Evolutionary conservation across 2,329 filamentous ascomycete species (phyloP).

Genomic region (Epichloe amarillans): DNA sequence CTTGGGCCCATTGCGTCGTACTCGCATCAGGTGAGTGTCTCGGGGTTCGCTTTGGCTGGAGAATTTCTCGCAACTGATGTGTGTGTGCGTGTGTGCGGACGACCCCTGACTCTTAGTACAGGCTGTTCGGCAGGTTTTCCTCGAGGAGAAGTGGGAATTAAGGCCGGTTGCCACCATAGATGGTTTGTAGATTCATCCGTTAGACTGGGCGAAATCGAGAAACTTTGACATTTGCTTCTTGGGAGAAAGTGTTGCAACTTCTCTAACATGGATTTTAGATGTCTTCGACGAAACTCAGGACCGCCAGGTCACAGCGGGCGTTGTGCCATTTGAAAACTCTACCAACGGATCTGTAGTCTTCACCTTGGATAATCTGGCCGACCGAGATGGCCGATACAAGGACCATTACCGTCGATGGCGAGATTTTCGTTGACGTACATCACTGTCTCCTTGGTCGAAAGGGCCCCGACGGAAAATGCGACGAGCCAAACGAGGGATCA

Average conservation of each 20-base stretch:
- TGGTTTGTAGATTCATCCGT: slow-evolving; percentile 17
- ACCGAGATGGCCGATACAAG: slow-evolving; percentile 48
- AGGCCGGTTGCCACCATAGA: slow-evolving; percentile 39
- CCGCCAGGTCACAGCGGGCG: slow-evolving; percentile 51
- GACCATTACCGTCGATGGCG: slow-evolving; percentile 64
- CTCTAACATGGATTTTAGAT: slow-evolving; percentile 32
- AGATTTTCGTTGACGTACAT: slow-evolving; percentile 76
- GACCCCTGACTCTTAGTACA: slow-evolving; percentile 14
- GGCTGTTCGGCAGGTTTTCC: slow-evolving; percentile 35
- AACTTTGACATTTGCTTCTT: not conserved
- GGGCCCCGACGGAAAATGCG: slow-evolving; percentile 13
- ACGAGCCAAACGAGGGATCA: slow-evolving; percentile 21
- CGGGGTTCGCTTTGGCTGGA: not conserved
- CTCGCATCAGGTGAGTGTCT: slow-evolving; percentile 32
- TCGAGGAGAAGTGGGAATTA: slow-evolving; percentile 32
- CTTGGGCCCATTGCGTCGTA: slow-evolving; percentile 37
- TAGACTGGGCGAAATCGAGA: not conserved
- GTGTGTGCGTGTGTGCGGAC: not conserved
- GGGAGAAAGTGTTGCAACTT: no score
- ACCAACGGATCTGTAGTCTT: slow-evolving; percentile 87
- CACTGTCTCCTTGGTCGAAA: slow-evolving; percentile 65
- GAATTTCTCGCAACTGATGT: not conserved
- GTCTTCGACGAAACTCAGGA: slow-evolving; percentile 69
- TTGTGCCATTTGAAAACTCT: slow-evolving; percentile 92
- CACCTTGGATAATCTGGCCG: slow-evolving; percentile 79